Conservation (phyloP, 495 filamentous ascomycete species). For the Neurospora terricola region DNA sequence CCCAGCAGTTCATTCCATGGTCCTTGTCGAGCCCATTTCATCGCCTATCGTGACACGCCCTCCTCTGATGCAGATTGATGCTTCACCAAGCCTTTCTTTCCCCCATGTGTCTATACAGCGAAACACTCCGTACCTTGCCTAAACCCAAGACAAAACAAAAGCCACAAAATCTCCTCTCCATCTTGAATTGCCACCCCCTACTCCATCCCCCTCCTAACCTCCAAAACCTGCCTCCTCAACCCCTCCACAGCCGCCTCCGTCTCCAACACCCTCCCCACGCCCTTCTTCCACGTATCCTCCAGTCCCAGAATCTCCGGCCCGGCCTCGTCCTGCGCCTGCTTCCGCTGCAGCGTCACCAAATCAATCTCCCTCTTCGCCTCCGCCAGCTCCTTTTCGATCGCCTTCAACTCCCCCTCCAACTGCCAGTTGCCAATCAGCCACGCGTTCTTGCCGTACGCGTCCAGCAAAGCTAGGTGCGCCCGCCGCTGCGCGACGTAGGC, state of each 20-base stretch:
- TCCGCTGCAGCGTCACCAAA: constrained; percentile 58
- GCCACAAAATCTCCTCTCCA: background rate
- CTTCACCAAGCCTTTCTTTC: background rate
- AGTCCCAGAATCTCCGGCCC: constrained; percentile 56
- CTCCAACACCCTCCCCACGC: constrained; percentile 61
- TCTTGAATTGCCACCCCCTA: background rate
- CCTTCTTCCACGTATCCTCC: constrained; percentile 64
- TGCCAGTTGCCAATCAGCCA: constrained; percentile 82
- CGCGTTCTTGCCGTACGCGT: constrained; percentile 74
- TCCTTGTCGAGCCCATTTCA: background rate
- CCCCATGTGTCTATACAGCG: background rate
- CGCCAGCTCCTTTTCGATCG: constrained; percentile 70
- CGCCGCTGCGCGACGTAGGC: constrained; percentile 57
- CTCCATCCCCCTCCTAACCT: constrained; percentile 17
- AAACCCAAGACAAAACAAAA: background rate
- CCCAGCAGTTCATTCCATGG: background rate
- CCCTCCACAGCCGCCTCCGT: constrained; percentile 66
- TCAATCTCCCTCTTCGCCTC: constrained; percentile 55
- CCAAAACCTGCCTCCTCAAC: constrained; percentile 39
- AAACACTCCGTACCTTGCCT: background rate
- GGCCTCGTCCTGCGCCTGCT: constrained; percentile 57
- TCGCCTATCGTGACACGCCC: background rate
- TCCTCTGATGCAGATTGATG: background rate
- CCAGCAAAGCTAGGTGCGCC: constrained; percentile 63
- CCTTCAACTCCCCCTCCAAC: constrained; percentile 59